A percentile compares a stretch with the other conserved stretches of the same genome.
phyloP scores from a whole-genome alignment of 2,329 filamentous ascomycete species.

The Fusarium miscanthi region DNA sequence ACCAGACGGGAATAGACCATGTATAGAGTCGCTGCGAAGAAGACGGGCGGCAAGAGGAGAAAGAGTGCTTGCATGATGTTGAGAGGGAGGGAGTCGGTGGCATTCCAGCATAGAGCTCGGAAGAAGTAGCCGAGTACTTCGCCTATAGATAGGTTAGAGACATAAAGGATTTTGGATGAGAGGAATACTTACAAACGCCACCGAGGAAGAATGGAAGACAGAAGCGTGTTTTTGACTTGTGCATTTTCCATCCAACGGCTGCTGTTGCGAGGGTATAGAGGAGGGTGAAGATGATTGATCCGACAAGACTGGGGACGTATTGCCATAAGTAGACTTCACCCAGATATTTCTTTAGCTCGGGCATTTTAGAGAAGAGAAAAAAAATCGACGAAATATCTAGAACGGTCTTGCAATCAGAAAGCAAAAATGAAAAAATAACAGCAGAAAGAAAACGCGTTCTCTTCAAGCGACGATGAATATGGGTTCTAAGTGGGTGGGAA shows the following conservation, averaged over 20 bases:
- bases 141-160: background rate
- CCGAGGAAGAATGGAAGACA: slow-evolving; percentile 60
- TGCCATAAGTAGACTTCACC: slow-evolving; percentile 35
- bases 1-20: slow-evolving; percentile 31
- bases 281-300: slow-evolving; percentile 56
- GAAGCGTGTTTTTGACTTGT: slow-evolving; percentile 59
- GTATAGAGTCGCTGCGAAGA: slow-evolving; percentile 35
- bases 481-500: no score
- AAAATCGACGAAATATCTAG: background rate
- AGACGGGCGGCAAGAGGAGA: slow-evolving; percentile 14
- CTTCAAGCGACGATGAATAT: no score
- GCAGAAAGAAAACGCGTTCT: no score
- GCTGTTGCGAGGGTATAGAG: slow-evolving; percentile 57
- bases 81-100: slow-evolving; percentile 8
- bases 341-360: slow-evolving; percentile 8
- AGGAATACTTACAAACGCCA: slow-evolving; percentile 54
- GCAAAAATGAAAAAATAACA: no score
- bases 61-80: slow-evolving; percentile 35
- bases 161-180: rapidly evolving
- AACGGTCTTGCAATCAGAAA: no score
- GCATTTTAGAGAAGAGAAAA: background rate
- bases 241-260: slow-evolving; percentile 55
- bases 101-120: slow-evolving; percentile 16
- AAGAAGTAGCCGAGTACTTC: slow-evolving; percentile 29
- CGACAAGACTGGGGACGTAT: slow-evolving; percentile 56